These are phyloP conservation scores for Fusarium keratoplasticum DNA, from an alignment of 2,329 filamentous ascomycete species.

Conservation along the genomic window DNA sequence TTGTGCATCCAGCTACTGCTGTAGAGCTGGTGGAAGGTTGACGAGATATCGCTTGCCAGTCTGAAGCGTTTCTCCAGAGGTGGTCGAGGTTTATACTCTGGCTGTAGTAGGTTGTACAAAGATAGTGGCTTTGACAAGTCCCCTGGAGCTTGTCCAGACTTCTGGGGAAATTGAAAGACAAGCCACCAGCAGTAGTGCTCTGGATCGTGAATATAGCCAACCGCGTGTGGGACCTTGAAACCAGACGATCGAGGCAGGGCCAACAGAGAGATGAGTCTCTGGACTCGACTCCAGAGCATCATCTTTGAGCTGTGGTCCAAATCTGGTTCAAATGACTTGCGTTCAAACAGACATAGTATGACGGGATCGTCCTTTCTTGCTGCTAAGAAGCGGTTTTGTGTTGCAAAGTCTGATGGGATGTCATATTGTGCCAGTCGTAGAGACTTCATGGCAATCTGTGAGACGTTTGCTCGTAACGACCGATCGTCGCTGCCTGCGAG, in stretches of 20 bases:
- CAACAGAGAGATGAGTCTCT: neutral
- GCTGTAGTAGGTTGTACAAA: neutral
- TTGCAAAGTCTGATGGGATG: neutral
- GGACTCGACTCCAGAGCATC: conserved; percentile 3
- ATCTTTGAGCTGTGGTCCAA: neutral
- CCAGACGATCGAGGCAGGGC: neutral
- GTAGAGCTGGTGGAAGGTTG: neutral
- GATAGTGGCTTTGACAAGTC: neutral
- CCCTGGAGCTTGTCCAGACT: too few species aligned
- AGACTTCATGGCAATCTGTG: neutral
- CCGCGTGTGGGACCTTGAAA: neutral
- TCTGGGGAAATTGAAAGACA: neutral
- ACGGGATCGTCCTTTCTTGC: neutral
- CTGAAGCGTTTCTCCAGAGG: neutral
- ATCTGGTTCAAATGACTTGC: neutral
- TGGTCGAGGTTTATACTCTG: neutral
- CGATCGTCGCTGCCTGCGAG: neutral
- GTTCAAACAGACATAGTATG: neutral
- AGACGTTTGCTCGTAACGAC: neutral
- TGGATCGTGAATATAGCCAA: neutral
- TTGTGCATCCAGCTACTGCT: conserved; percentile 12
- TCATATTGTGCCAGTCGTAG: neutral
- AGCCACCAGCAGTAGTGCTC: conserved; percentile 6
- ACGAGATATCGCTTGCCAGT: neutral
- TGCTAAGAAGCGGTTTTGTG: neutral